These are phyloP conservation scores for Salmacisia buchloeana DNA, from an alignment of 1,284 basidiomycete species.

Conservation along the genomic window DNA sequence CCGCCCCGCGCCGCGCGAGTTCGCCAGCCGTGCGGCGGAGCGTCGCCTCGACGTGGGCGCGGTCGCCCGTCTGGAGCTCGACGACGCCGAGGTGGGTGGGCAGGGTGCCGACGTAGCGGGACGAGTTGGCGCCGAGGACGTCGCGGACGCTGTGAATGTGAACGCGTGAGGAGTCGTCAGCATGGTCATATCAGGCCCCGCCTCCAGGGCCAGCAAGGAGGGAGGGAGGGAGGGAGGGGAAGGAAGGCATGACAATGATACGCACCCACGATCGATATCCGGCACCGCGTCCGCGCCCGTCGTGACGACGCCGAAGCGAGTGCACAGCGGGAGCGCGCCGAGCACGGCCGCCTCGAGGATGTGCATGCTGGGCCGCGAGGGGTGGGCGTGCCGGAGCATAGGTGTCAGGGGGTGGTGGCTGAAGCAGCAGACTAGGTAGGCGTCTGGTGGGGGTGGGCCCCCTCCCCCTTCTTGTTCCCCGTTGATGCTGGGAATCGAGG, in stretches of 20 bases:
- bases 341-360: slow-evolving; percentile 29
- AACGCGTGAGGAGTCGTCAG: no score
- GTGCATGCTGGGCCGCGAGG: slow-evolving; percentile 21
- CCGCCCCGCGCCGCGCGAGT: slow-evolving; percentile 23
- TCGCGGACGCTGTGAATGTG: slow-evolving; percentile 17
- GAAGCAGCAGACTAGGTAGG: slow-evolving; percentile 34
- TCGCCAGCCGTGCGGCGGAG: slow-evolving; percentile 17
- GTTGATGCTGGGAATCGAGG: not conserved
- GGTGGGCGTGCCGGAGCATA: slow-evolving; percentile 18
- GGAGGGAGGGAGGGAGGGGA: not conserved
- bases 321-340: slow-evolving; percentile 14
- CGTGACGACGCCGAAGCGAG: slow-evolving; percentile 30
- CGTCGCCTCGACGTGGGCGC: slow-evolving; percentile 18
- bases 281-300: slow-evolving; percentile 24
- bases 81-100: slow-evolving; percentile 32
- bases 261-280: slow-evolving; percentile 24
- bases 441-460: slow-evolving; percentile 11
- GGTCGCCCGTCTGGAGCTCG: slow-evolving; percentile 20
- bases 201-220: not conserved
- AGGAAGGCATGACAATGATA: not conserved
- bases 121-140: slow-evolving; percentile 23
- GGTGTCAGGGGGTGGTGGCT: slow-evolving; percentile 31
- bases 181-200: no score
- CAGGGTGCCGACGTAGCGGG: slow-evolving; percentile 26
- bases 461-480: not conserved